Conservation (phyloP, 1,284 basidiomycete genomes). For the Naganishia sp. region DNA sequence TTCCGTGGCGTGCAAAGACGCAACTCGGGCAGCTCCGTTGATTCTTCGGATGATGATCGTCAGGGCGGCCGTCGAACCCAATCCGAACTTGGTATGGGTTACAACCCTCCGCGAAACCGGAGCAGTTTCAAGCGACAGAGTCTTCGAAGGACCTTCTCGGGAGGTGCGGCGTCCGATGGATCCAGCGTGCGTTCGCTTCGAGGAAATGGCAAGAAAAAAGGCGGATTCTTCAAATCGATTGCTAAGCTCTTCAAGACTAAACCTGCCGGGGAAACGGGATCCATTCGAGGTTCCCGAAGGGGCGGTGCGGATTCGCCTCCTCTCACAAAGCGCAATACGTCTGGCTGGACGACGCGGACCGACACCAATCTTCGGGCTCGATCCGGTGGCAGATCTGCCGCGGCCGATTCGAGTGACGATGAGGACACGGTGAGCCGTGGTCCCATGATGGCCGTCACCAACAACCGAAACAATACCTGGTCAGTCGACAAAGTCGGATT, state of each 20-base stretch:
- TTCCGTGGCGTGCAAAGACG: constrained; percentile 29
- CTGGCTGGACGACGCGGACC: constrained; percentile 50
- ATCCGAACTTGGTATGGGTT: constrained; percentile 44
- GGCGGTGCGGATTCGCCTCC: constrained; percentile 40
- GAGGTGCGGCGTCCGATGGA: constrained; percentile 41
- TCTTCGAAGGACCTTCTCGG: constrained; percentile 45
- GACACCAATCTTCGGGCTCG: constrained; percentile 45
- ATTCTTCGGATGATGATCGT: constrained; percentile 22
- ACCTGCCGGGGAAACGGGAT: constrained; percentile 35
- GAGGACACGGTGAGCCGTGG: constrained; percentile 37
- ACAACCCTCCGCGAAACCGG: constrained; percentile 35
- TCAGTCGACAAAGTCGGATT: constrained; percentile 45
- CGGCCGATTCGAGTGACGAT: constrained; percentile 47
- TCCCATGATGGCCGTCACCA: constrained; percentile 48
- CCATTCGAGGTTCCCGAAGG: constrained; percentile 35
- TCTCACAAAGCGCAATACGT: constrained; percentile 35
- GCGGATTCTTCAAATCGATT: constrained; percentile 51
- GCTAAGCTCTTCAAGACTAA: constrained; percentile 48
- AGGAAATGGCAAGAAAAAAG: constrained; percentile 42
- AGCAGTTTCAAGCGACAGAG: constrained; percentile 26
- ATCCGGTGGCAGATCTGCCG: constrained; percentile 36
- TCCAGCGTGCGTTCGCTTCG: constrained; percentile 39
- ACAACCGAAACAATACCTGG: constrained; percentile 46
- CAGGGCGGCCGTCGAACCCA: constrained; percentile 41
- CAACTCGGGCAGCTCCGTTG: constrained; percentile 21